Conservation (phyloP, 2,329 filamentous ascomycete genomes). For the Trichoderma simmonsii region DNA sequence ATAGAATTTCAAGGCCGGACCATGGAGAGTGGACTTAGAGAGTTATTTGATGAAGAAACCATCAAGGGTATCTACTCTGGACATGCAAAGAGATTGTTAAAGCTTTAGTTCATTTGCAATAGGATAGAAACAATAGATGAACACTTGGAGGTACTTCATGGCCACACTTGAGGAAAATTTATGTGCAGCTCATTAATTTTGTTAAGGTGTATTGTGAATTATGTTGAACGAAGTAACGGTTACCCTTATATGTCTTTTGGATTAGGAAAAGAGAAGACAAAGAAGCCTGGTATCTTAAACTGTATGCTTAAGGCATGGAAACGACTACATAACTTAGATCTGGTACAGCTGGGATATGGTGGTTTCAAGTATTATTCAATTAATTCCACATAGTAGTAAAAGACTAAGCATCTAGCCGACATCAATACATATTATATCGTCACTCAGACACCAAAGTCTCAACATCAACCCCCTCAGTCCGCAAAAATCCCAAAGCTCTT, state of each 20-base stretch:
- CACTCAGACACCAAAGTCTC: slow-evolving; percentile 34
- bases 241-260: too few species aligned
- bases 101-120: not conserved
- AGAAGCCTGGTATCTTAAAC: not conserved
- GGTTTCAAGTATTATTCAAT: not conserved
- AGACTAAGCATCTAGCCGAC: not conserved
- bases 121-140: not conserved
- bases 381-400: not conserved
- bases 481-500: slow-evolving; percentile 48
- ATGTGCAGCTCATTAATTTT: too few species aligned
- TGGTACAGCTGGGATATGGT: not conserved
- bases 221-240: not conserved
- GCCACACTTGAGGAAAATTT: not conserved
- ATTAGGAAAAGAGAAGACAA: not conserved
- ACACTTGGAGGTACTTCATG: not conserved
- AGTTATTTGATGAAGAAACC: slow-evolving; percentile 11
- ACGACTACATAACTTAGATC: not conserved
- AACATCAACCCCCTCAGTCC: slow-evolving; percentile 37
- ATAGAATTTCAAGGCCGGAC: not conserved
- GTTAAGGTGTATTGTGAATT: not conserved
- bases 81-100: slow-evolving; percentile 1
- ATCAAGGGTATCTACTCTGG: slow-evolving; percentile 1
- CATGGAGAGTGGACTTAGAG: slow-evolving; percentile 6
- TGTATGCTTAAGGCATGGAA: not conserved
- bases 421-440: not conserved